Evolutionary conservation across 202 grass and related monocot species (phyloP).

Genomic region (Digitaria exilis): DNA sequence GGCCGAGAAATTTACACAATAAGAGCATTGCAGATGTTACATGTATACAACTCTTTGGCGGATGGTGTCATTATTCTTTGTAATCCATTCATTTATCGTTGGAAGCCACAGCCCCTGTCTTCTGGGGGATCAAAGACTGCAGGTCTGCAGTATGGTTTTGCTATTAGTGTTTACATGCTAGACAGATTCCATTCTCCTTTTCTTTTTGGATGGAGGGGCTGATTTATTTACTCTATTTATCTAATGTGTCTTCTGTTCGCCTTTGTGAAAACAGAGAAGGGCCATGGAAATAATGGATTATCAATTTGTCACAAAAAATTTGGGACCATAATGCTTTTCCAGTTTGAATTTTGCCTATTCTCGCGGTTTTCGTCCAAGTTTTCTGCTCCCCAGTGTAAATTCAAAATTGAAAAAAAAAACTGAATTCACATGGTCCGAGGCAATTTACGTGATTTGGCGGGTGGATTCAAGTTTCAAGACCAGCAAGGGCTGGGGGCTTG

Average conservation of each 20-base stretch:
- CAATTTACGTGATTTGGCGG: no score
- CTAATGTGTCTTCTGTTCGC: neutral
- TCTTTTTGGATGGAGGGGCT: neutral
- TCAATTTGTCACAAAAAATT: neutral
- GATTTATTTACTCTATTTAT: neutral
- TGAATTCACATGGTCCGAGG: no score
- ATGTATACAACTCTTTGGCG: conserved; percentile 8
- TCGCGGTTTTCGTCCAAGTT: neutral
- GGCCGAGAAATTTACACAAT: conserved; percentile 29
- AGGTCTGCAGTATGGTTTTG: neutral
- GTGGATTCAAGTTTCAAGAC: no score
- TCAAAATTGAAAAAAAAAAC: no score
- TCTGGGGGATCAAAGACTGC: neutral
- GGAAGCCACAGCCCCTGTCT: neutral
- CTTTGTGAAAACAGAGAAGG: neutral
- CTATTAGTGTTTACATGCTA: neutral
- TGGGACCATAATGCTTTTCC: neutral
- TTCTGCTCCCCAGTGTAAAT: neutral
- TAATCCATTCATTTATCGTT: conserved; percentile 15
- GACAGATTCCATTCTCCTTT: neutral
- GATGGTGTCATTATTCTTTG: conserved; percentile 26
- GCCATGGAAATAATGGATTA: neutral
- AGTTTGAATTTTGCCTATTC: neutral
- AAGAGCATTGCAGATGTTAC: conserved; percentile 22
- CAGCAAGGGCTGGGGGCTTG: no score